A percentile compares a stretch with the other conserved stretches of the same genome.
phyloP scores from a whole-genome alignment of 306 rosid genomes.

The Cicer pinnatifidum region DNA sequence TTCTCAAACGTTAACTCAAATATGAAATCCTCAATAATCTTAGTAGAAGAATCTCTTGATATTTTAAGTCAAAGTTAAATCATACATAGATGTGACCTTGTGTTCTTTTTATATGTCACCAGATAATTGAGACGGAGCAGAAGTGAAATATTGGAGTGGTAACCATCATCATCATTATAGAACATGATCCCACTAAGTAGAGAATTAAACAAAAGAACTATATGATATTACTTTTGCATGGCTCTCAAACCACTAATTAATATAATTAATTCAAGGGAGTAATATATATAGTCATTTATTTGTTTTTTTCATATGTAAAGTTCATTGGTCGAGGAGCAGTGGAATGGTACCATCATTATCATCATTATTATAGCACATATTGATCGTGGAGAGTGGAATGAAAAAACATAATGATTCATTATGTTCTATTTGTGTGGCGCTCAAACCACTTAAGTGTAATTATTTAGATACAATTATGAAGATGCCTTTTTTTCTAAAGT shows the following conservation, averaged over 20 bases:
- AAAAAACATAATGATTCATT: neutral
- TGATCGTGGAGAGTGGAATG: neutral
- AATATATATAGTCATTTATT: neutral
- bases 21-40: no score
- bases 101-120: neutral
- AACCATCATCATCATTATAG: neutral
- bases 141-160: neutral
- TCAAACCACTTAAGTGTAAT: neutral
- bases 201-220: constrained; percentile 7
- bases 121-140: neutral
- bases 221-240: neutral
- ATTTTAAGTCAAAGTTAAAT: neutral
- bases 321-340: neutral
- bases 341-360: neutral
- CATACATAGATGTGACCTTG: neutral
- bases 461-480: no score
- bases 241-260: neutral
- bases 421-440: neutral
- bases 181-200: neutral
- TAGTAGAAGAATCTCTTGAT: no score
- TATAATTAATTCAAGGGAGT: neutral
- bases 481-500: no score
- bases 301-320: neutral
- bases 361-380: neutral
- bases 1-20: no score